Base-by-base conservation (phyloP, 352 stramenopile genomes). In the Phytophthora meadii region DNA sequence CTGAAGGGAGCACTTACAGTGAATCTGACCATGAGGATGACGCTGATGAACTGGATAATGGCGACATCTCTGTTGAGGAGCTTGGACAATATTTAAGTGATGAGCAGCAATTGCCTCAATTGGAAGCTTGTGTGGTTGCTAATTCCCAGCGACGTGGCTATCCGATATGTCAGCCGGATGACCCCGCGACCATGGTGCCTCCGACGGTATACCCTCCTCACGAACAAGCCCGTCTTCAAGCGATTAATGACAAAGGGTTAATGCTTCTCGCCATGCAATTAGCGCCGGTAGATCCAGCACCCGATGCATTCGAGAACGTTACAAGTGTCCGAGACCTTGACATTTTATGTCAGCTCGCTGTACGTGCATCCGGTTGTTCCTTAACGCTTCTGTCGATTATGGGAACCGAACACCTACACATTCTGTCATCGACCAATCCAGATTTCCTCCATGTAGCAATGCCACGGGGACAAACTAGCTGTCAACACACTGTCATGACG, bases 91-190 rank as follows among this genome's bases (percentile, higher is more conserved):
- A 49, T 10, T 36, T 70, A 14, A 28, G 55, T 24, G 67, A 74
- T 8, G 45, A 58, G 10, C 14, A 19, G 0, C 55, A 61, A 37
- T 17, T 62, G 9, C 63, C 50, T 14, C 15, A 58, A 30, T 28
- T 71, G 3, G 41, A 65, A 12, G 19, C 70, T 3, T 80, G 68
- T 40, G 28, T 42, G 4, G 50, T 78, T 5, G 60, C 64, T 4
- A 75, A 82, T 34, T 47, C 63, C 0, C 30, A 77, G n/a, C 48
- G 50, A n/a, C 72, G 79, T 25, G 47, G 24, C n/a, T 87, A 89
- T 61, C 48, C 56, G 4, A 55, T 77, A 5, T 52, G 30, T 6
- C 24, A 61, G 3, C 49, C 64, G 22, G 61, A 79, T 69, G 61
- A 53, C 3, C 44, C 59, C 5, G 48, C 52, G 22, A 52, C 44